These are phyloP conservation scores for Aspergillus nidulans DNA, from an alignment of 495 filamentous ascomycete genomes.

Conservation along the genomic window DNA sequence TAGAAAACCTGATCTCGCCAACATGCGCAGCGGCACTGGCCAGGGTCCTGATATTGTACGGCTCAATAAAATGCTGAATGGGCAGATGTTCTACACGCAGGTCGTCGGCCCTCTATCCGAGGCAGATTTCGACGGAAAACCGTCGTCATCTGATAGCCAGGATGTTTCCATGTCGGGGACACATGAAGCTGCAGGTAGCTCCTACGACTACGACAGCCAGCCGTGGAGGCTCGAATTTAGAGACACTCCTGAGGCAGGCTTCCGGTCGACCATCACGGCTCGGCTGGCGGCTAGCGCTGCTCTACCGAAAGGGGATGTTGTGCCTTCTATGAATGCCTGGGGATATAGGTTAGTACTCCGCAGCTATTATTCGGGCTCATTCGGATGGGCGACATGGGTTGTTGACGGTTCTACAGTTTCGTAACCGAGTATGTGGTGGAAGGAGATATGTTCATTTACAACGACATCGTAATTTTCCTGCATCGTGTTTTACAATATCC, in stretches of 20 bases:
- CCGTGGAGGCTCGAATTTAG: slow-evolving; percentile 49
- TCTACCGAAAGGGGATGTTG: slow-evolving; percentile 42
- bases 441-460: slow-evolving; percentile 46
- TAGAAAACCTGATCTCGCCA: slow-evolving; percentile 38
- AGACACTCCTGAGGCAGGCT: slow-evolving; percentile 50
- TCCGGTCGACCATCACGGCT: slow-evolving; percentile 43
- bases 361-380: background rate
- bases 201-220: slow-evolving; percentile 39
- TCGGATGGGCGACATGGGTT: slow-evolving; percentile 15
- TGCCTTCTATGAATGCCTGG: slow-evolving; percentile 46
- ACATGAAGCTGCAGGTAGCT: slow-evolving; percentile 15
- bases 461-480: slow-evolving; percentile 45
- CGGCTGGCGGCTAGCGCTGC: slow-evolving; percentile 43
- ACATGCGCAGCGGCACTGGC: slow-evolving; percentile 37
- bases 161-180: slow-evolving; percentile 33
- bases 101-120: slow-evolving; percentile 40
- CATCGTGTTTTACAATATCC: slow-evolving; percentile 44
- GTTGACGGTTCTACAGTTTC: slow-evolving; percentile 33
- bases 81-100: slow-evolving; percentile 48
- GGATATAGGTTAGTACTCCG: slow-evolving; percentile 42
- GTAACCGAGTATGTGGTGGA: slow-evolving; percentile 46
- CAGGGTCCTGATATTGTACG: slow-evolving; percentile 41
- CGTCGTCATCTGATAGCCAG: slow-evolving; percentile 15
- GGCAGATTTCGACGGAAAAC: slow-evolving; percentile 27
- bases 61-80: slow-evolving; percentile 46